phyloP scores from a whole-genome alignment of 202 grass and related monocot genomes.

The Eragrostis tef region DNA sequence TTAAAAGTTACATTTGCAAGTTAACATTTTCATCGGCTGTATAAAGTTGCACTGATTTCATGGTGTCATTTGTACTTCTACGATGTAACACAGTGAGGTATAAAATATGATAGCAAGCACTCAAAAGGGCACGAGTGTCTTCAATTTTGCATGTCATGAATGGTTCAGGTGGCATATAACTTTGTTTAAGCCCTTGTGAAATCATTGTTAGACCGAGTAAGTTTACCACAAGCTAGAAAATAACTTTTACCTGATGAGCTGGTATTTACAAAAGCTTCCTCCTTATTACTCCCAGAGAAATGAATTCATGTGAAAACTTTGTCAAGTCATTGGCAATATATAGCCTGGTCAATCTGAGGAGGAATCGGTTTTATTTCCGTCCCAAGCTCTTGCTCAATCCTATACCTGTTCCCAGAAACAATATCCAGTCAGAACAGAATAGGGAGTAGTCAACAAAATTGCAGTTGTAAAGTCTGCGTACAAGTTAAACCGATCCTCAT shows the following conservation, averaged over 20 bases:
- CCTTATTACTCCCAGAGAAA: constrained; percentile 58
- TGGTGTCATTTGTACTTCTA: background rate
- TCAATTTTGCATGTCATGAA: constrained; percentile 12
- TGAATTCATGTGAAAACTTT: constrained; percentile 45
- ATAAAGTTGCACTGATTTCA: background rate
- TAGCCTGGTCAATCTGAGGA: constrained; percentile 85
- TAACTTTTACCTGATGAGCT: constrained; percentile 62
- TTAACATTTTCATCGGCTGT: background rate
- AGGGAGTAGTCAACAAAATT: background rate
- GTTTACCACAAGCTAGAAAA: constrained; percentile 26
- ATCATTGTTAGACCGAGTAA: background rate
- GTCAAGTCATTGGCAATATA: constrained; percentile 81
- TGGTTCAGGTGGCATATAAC: background rate
- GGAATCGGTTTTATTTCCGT: constrained; percentile 98
- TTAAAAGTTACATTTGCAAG: background rate
- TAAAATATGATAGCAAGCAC: background rate
- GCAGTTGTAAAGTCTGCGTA: constrained; percentile 43
- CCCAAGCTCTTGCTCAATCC: constrained; percentile 96
- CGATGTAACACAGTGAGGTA: background rate
- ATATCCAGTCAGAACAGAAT: constrained; percentile 38
- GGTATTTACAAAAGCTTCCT: constrained; percentile 69
- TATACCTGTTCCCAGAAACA: constrained; percentile 63
- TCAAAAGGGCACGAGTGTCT: background rate
- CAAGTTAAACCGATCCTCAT: constrained; percentile 95
- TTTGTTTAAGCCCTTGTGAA: background rate